Conservation (phyloP, 73 alveolate species). For the Tetrahymena thermophila region DNA sequence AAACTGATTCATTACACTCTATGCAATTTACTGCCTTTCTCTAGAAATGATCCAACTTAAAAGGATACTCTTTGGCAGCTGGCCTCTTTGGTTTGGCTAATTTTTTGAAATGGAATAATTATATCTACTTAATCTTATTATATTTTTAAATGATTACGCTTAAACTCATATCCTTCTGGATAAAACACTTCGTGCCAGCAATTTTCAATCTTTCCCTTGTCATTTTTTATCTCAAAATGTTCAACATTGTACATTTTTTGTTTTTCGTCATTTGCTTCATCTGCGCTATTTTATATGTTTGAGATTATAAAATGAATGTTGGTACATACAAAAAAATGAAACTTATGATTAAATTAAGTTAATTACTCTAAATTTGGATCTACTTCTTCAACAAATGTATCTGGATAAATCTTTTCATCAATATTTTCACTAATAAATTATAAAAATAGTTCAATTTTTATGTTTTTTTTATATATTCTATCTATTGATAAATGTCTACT, state of each 20-base stretch:
- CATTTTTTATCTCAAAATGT: neutral
- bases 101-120: neutral
- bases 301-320: neutral
- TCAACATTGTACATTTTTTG: neutral
- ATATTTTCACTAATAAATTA: neutral
- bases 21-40: constrained; percentile 88
- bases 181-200: neutral
- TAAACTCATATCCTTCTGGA: neutral
- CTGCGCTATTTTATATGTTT: neutral
- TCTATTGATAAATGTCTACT: neutral
- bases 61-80: constrained; percentile 79
- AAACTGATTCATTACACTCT: constrained; percentile 92
- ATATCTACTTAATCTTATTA: neutral
- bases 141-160: neutral
- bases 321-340: neutral
- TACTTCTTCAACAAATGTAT: neutral
- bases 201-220: neutral
- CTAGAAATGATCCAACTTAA: constrained; percentile 92
- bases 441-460: neutral
- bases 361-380: neutral
- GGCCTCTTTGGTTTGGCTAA: constrained; percentile 10
- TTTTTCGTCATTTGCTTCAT: neutral
- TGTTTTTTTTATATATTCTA: neutral
- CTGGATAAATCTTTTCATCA: neutral
- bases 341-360: neutral